Base-by-base conservation (phyloP, 441 rosid species). In the Aquilaria agallochum region DNA sequence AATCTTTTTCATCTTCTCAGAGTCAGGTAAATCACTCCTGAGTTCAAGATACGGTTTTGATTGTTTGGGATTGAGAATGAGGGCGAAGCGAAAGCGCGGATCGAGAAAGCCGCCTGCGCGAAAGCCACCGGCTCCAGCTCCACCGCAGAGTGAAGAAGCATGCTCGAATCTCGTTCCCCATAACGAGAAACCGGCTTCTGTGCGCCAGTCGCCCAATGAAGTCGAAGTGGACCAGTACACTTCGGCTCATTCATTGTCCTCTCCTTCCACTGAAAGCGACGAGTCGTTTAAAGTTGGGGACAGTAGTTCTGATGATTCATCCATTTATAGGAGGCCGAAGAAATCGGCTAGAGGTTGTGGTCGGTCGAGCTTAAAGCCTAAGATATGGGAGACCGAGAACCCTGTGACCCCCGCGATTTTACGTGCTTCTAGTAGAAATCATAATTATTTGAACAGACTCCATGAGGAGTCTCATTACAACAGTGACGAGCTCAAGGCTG, bases 401-500 rank as follows among this genome's bases (percentile, higher is more conserved):
- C 74, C 46, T 62, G 71, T 64, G 64, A 56, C 73, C 1, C 55
- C 72, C 12, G 75, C 60, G 73, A 68, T 59, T 13, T 64, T 79
- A 60, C 67, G 59, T 45, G 53, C 71, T 65, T 70, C 69, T 1
- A 62, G 70, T 62, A 65, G 71, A 65, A 75, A 71, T 64, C 59
- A 64, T 42, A 50, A 61, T 3, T 55, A 70, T 14, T 60, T 46
- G 31, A 62, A 61, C 69, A 44, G 12, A 5, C 50, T 51, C 36
- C 49, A 9, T 53, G 79, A 62, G 63, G 65, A 64, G 61, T 64
- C 74, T 55, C 54, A 31, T 15, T 72, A 66, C 55, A 79, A 70
- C 56, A 74, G 67, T 76, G 61, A 76, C 61, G 83, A 77, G 46
- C 55, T 81, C 68, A 79, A 77, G 66, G 68, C 81, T 51, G 74